Conservation (phyloP, 768 basidiomycete genomes). For the Collybia sp. region DNA sequence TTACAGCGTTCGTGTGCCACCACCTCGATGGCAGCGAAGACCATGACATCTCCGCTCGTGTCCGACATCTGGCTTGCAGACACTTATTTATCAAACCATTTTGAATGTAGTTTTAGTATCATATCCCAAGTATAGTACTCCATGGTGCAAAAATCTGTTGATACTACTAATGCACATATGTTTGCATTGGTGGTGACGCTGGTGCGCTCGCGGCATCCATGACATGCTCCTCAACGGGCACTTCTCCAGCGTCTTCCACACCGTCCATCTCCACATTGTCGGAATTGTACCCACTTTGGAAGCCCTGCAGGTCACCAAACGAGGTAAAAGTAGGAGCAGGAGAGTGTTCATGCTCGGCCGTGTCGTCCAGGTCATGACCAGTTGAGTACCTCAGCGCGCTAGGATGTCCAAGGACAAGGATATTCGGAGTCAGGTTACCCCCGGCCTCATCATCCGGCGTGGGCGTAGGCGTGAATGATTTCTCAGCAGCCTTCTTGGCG, state of each 20-base stretch:
- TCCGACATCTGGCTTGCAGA: too few species aligned
- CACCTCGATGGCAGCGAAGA: slow-evolving; percentile 15
- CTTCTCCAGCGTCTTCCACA: slow-evolving; percentile 11
- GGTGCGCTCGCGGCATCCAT: not conserved
- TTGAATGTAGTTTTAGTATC: too few species aligned
- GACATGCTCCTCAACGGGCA: slow-evolving; percentile 4
- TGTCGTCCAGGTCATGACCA: slow-evolving; percentile 27
- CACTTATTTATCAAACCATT: too few species aligned
- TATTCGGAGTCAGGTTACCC: not conserved
- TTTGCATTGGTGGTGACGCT: slow-evolving; percentile 1
- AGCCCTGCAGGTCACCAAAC: slow-evolving; percentile 41
- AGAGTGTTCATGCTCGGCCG: slow-evolving; percentile 34
- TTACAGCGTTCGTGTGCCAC: slow-evolving; percentile 16
- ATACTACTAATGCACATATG: not conserved
- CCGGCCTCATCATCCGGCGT: slow-evolving; percentile 16
- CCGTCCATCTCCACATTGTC: slow-evolving; percentile 35
- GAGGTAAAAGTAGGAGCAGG: slow-evolving; percentile 50
- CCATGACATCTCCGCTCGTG: not conserved
- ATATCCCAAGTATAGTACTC: too few species aligned
- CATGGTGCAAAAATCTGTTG: too few species aligned
- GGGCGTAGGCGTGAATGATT: slow-evolving; percentile 10
- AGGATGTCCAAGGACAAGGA: slow-evolving; percentile 17
- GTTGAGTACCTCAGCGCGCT: slow-evolving; percentile 41
- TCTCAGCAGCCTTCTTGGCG: slow-evolving; percentile 35
- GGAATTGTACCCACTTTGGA: slow-evolving; percentile 54